A percentile compares a stretch with the other conserved stretches of the same genome.
Evolutionary conservation across 176 grass and related monocot species (phyloP).

Genomic region (Puccinellia tenuiflora): DNA sequence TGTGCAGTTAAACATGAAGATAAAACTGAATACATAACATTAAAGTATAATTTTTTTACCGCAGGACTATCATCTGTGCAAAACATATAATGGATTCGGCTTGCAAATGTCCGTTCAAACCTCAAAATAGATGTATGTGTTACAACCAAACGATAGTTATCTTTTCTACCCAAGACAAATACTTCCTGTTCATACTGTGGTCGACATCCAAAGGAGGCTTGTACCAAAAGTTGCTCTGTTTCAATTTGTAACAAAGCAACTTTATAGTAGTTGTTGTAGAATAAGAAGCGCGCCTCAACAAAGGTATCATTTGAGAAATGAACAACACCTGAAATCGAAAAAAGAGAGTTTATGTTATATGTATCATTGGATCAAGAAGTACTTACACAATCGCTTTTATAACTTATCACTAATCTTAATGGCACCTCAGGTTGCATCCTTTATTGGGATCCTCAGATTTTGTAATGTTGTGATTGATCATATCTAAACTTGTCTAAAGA

Average conservation of each 20-base stretch:
- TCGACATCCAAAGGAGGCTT: not conserved
- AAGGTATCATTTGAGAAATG: not conserved
- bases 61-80: not conserved
- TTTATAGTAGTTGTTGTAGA: not conserved
- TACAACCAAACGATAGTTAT: not conserved
- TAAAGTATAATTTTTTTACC: not conserved
- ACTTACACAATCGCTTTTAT: too few species aligned
- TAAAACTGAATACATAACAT: not conserved
- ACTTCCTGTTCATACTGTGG: not conserved
- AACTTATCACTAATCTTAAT: too few species aligned
- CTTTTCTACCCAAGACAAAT: not conserved
- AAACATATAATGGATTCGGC: not conserved
- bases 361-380: too few species aligned
- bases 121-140: not conserved
- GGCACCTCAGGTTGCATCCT: too few species aligned
- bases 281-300: not conserved
- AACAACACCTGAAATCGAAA: not conserved
- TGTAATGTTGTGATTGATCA: too few species aligned
- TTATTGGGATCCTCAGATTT: too few species aligned
- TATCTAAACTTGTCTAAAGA: too few species aligned
- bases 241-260: not conserved
- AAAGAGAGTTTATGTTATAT: not conserved
- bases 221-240: not conserved
- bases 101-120: not conserved
- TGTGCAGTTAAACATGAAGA: not conserved